These are phyloP conservation scores for Tricholoma matsutake DNA, from an alignment of 768 basidiomycete genomes.

Conservation along the genomic window DNA sequence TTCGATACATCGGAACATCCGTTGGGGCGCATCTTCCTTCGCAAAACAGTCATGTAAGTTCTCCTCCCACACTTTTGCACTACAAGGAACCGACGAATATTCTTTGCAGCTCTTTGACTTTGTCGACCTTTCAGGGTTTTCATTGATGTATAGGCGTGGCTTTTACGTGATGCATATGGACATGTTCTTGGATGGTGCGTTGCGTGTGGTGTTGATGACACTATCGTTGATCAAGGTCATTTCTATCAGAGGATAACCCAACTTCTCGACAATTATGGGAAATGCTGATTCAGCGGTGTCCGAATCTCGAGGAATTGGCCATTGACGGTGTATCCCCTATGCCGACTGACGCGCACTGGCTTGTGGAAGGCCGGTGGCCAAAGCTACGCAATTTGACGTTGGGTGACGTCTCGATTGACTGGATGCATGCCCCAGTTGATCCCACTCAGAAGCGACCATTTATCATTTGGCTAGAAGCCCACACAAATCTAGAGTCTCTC, in stretches of 20 bases:
- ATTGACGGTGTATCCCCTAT: conserved; percentile 53
- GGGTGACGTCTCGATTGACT: conserved; percentile 65
- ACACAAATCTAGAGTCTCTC: conserved; percentile 48
- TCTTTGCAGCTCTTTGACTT: conserved; percentile 63
- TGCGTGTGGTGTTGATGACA: neutral
- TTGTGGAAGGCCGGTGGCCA: conserved; percentile 68
- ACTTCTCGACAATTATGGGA: conserved; percentile 58
- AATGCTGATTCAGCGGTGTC: conserved; percentile 66
- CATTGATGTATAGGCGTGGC: conserved; percentile 52
- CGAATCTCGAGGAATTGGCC: conserved; percentile 61
- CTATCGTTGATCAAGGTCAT: neutral
- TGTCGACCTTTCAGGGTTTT: conserved; percentile 57
- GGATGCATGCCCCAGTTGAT: conserved; percentile 36
- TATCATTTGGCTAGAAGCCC: conserved; percentile 64
- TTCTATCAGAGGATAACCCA: conserved; percentile 44
- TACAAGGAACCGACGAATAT: conserved; percentile 1
- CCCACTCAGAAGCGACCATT: conserved; percentile 54
- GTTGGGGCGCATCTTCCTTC: conserved; percentile 59
- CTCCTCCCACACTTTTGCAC: neutral
- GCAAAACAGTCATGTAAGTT: conserved; percentile 58
- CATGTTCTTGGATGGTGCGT: conserved; percentile 53
- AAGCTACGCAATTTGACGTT: conserved; percentile 55
- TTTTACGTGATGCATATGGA: conserved; percentile 65
- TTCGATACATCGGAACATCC: conserved; percentile 59
- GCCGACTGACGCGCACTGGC: conserved; percentile 51